Percentiles rank a stretch among this genome's conserved stretches.
These are phyloP conservation scores for Vicia faba DNA, from an alignment of 306 rosid species.

Conservation along the genomic window DNA sequence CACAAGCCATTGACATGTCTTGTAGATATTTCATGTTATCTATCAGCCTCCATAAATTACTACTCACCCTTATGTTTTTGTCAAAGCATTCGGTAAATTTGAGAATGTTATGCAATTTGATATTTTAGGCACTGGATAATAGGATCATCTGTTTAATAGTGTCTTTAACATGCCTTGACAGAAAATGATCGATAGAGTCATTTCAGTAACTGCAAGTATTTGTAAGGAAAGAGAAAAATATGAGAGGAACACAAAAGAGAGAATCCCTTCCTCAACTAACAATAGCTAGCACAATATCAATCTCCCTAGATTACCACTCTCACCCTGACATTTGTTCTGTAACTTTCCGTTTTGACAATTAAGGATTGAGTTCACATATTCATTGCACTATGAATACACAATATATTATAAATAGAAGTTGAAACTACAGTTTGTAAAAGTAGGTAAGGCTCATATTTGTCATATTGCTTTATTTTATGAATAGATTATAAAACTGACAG, in stretches of 20 bases:
- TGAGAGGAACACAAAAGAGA: not conserved
- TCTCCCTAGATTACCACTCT: not conserved
- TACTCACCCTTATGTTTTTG: not conserved
- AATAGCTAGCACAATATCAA: constrained; percentile 19
- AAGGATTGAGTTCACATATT: constrained; percentile 21
- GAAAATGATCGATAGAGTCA: not conserved
- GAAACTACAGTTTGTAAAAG: constrained; percentile 21
- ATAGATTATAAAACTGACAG: constrained; percentile 24
- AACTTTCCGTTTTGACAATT: constrained; percentile 12
- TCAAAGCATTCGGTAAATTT: not conserved
- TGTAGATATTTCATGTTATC: not conserved
- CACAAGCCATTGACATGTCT: not conserved
- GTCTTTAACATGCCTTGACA: not conserved
- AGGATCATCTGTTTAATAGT: constrained; percentile 4
- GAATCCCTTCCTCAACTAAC: constrained; percentile 6
- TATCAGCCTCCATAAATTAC: not conserved
- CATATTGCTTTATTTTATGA: constrained; percentile 32
- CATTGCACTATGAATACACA: constrained; percentile 11
- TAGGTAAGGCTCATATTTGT: constrained; percentile 16
- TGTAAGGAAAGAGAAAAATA: not conserved
- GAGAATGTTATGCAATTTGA: constrained; percentile 13
- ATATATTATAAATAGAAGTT: constrained; percentile 12
- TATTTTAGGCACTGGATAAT: constrained; percentile 1
- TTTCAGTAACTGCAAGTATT: not conserved
- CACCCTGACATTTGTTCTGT: not conserved